phyloP scores from a whole-genome alignment of 2,329 filamentous ascomycete species.

The Nemania sp. region DNA sequence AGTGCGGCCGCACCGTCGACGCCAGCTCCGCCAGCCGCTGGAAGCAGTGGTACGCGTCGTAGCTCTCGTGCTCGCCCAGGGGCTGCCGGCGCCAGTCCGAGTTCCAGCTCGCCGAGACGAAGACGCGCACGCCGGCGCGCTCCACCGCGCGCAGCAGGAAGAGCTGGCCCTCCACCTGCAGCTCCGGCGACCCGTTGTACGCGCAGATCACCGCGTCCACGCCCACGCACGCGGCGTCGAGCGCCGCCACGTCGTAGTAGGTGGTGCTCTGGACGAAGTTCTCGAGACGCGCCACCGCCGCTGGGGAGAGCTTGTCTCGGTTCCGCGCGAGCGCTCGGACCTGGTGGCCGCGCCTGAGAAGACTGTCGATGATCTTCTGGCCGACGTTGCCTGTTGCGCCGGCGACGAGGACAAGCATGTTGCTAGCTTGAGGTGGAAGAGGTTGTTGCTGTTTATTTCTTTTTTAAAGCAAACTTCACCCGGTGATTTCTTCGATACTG shows the following conservation, averaged over 20 bases:
- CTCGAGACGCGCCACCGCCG: slow-evolving; percentile 33
- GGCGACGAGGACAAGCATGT: slow-evolving; percentile 44
- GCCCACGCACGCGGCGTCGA: slow-evolving; percentile 40
- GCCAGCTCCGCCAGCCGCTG: slow-evolving; percentile 38
- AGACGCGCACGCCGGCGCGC: slow-evolving; percentile 39
- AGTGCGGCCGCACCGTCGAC: slow-evolving; percentile 33
- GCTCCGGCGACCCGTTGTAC: slow-evolving; percentile 34
- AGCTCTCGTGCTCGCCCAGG: slow-evolving; percentile 40
- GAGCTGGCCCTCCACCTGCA: slow-evolving; percentile 42
- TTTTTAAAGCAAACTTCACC: not conserved
- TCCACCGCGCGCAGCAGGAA: slow-evolving; percentile 45
- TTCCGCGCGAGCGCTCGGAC: slow-evolving; percentile 43
- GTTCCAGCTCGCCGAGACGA: slow-evolving; percentile 28
- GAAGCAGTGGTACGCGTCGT: slow-evolving; percentile 44
- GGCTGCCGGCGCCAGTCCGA: slow-evolving; percentile 27
- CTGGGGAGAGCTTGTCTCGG: slow-evolving; percentile 36
- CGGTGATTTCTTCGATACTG: not conserved
- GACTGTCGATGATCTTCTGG: slow-evolving; percentile 34
- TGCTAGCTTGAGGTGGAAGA: not conserved
- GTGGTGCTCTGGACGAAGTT: slow-evolving; percentile 32
- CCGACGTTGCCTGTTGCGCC: slow-evolving; percentile 45
- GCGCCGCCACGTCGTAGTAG: slow-evolving; percentile 39
- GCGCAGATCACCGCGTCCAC: slow-evolving; percentile 45
- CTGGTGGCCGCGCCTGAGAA: slow-evolving; percentile 38
- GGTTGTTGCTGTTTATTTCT: not conserved